Base-by-base conservation (phyloP, 1,284 basidiomycete genomes). In the Ganoderma boninense region DNA sequence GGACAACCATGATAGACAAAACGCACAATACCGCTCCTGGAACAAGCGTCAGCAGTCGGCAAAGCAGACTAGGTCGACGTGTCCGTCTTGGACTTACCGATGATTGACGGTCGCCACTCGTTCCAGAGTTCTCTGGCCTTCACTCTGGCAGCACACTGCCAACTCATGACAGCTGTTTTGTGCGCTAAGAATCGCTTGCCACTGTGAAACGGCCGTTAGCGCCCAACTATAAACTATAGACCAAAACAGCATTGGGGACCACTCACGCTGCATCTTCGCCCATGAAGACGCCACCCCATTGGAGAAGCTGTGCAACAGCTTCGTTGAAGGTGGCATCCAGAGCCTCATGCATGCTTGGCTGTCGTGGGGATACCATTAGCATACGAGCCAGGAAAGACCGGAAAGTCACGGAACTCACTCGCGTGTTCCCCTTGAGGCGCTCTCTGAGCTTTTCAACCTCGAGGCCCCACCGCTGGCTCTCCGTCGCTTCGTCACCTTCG, bases 271-370 rank as follows among this genome's bases (percentile, higher is more conserved):
- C 79, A 80, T 94, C 92, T 78, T 91, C 89, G 59, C 87, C 89
- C 72, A 92, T 86, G 72, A 95, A 84, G n/a, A 97, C 87, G 60
- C 93, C 93, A 67, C 92, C 93, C 87, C 93, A 96, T 77, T 91
- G 86, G 49, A 91, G 85, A 65, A 98, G 83, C 78, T 98, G 93
- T 74, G 91, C 88, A 69, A 98, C 86, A 20, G 97, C 97, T 76
- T 94, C 91, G 73, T 91, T 86, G 76, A 94, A 94, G 35, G 90
- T 88, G 65, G 92, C 91, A 74, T 93, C 89, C 75, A 92, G 92
- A 43, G 86, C 85, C 18, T 83, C 80, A 44, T 87, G 80, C 74
- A 88, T 81, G 62, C 86, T 84, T 26, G 86, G 83, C 90, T 92
- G 70, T 59, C 49, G 43, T 71, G 14, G 42, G 71, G 62, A 69